These are phyloP conservation scores for Coemansia guatemalensis DNA, from an alignment of 192 early-diverging fungal species.

Conservation along the genomic window DNA sequence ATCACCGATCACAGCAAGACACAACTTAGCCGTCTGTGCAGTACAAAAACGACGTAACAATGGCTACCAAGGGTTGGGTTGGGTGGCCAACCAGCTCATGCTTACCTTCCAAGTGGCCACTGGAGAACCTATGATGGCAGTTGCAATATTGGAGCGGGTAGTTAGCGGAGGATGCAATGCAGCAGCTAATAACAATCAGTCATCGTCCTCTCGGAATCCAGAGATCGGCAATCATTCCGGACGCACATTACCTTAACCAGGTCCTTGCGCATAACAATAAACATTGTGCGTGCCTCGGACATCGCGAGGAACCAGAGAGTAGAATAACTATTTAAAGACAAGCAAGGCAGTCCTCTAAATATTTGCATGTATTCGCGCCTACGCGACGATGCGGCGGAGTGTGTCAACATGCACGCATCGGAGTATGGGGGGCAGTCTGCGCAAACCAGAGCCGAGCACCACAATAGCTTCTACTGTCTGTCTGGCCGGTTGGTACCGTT, in stretches of 20 bases:
- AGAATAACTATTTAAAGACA: not conserved
- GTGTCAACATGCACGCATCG: not conserved
- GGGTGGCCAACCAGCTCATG: not conserved
- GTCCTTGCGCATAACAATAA: slow-evolving; percentile 77
- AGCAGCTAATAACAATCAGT: not conserved
- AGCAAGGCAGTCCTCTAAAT: not conserved
- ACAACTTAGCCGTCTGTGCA: not conserved
- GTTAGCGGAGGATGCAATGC: not conserved
- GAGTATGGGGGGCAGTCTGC: not conserved
- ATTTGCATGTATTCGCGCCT: not conserved
- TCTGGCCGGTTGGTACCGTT: not conserved
- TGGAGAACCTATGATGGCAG: slow-evolving; percentile 38
- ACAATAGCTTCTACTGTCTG: not conserved
- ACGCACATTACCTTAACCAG: slow-evolving; percentile 59
- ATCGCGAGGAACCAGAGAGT: slow-evolving; percentile 8
- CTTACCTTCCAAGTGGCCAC: slow-evolving; percentile 73
- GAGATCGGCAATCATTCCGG: not conserved
- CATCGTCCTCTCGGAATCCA: not conserved
- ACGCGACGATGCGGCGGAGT: not conserved
- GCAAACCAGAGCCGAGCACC: not conserved
- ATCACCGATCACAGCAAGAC: not conserved
- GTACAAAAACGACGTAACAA: not conserved
- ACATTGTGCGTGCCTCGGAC: slow-evolving; percentile 73
- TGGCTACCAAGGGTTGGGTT: not conserved
- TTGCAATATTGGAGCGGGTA: not conserved